Conservation (phyloP, 495 filamentous ascomycete genomes). For the Schizothecium vesticola region DNA sequence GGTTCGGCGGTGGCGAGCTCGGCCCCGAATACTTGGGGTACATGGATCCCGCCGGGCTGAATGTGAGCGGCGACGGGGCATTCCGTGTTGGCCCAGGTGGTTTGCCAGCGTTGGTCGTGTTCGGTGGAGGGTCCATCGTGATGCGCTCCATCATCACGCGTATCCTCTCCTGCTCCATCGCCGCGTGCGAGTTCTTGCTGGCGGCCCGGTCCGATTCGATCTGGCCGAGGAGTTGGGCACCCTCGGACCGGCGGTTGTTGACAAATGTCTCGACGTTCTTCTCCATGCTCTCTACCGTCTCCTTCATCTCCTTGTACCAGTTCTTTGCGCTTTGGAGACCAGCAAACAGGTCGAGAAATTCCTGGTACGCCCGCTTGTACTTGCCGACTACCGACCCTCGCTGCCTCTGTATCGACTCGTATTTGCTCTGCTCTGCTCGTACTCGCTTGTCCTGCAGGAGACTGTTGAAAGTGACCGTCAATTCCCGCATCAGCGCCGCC, state of each 20-base stretch:
- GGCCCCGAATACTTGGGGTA: conserved; percentile 51
- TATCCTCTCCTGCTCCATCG: conserved; percentile 78
- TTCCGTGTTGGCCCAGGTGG: conserved; percentile 43
- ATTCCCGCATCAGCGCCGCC: conserved; percentile 85
- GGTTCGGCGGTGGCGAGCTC: conserved; percentile 45
- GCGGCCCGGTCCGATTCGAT: conserved; percentile 76
- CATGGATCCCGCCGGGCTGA: conserved; percentile 31
- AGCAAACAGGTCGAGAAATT: conserved; percentile 83
- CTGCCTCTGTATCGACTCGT: conserved; percentile 81
- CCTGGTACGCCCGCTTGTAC: conserved; percentile 89
- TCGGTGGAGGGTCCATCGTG: conserved; percentile 60
- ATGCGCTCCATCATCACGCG: conserved; percentile 92
- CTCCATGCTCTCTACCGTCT: conserved; percentile 88
- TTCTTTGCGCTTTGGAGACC: conserved; percentile 79
- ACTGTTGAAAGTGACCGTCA: conserved; percentile 80
- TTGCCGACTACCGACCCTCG: conserved; percentile 72
- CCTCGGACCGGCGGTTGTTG: conserved; percentile 86
- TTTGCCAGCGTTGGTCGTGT: conserved; percentile 23
- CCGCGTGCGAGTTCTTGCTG: conserved; percentile 67
- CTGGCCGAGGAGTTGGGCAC: conserved; percentile 77
- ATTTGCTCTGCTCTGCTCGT: conserved; percentile 87
- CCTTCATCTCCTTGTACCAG: conserved; percentile 93
- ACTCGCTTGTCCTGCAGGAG: conserved; percentile 93
- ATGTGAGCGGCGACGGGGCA: conserved; percentile 41
- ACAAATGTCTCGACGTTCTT: conserved; percentile 98